Conservation (phyloP, 495 filamentous ascomycete species). For the Lophiostoma macrostomum region DNA sequence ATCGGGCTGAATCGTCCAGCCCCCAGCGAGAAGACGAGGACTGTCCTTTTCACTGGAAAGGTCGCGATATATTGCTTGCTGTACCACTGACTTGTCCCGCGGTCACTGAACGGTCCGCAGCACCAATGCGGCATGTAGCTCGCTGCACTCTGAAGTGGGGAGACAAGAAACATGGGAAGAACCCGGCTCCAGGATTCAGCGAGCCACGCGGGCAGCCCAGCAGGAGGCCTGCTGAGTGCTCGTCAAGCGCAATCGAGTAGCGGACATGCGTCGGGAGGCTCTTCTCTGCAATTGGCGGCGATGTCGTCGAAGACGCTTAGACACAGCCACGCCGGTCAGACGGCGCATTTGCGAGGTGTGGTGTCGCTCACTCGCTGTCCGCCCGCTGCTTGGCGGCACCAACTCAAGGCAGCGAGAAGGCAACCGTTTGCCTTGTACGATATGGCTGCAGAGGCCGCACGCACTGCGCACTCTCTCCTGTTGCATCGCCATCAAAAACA, state of each 20-base stretch:
- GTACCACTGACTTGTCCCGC: neutral
- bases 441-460: conserved; percentile 20
- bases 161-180: neutral
- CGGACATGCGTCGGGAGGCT: no score
- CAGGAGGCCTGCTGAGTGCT: no score
- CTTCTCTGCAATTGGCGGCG: neutral
- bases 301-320: neutral
- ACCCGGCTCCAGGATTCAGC: neutral
- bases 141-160: no score
- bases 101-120: no score
- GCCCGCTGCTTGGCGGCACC: conserved; percentile 16
- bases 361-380: neutral
- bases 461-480: neutral
- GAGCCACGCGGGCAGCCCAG: no score
- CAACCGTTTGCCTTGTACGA: conserved; percentile 25
- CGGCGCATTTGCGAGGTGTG: no score
- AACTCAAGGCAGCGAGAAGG: conserved; percentile 26
- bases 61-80: neutral
- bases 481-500: conserved; percentile 2
- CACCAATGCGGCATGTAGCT: no score
- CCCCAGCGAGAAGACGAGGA: neutral
- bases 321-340: conserved; percentile 12
- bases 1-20: neutral
- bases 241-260: no score
- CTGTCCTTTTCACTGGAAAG: neutral